Evolutionary conservation across 2,329 filamentous ascomycete genomes (phyloP), one percentile per base, ranked within the genome.

Genomic region (Colletotrichum shisoi): DNA sequence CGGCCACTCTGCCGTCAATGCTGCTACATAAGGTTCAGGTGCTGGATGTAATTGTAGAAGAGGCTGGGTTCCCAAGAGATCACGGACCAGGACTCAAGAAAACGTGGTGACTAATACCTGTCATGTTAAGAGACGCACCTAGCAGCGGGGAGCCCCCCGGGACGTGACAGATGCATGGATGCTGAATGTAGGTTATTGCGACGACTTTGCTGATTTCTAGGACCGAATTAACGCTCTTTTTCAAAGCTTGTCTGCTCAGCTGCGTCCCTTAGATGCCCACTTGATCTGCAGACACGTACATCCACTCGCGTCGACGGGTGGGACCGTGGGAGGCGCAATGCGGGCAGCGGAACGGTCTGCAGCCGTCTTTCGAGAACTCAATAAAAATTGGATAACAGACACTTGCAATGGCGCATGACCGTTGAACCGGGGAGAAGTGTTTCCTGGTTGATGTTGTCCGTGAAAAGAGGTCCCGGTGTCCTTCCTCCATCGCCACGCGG

Each of bases 401-500:
- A 37, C 11, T 21, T 17, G 2, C 5, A n/a, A 21, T 11, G 12
- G 11, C 34, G 21, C 57, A 21, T 51, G 57, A 51, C 19, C 24
- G 34, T 53, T 40, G 5, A 15, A 42, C 39, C 4, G 8, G 15
- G 17, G 27, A 13, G 19, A 3, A 21, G 3, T 17, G 15, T n/a
- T 48, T 49, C 11, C 19, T 58, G 31, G 19, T 21, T 13, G 4
- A 34, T 24, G 31, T 40, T 31, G 9, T 15, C 17, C 4, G 1
- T 48, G 19, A 24, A 15, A 3, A 17, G 34, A 13, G 2, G 34
- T 40, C 8, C 13, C 21, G 40, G 31, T 17, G 40, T 34, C 4
- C 3, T 44, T 17, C 3, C 39, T 24, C 24, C 9, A 19, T 4
- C n/a, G 1, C 48, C 49, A 65, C 49, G 44, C 60, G 60, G 65